Evolutionary conservation across 139 green algal species (phyloP), one percentile per base, ranked within the genome.

Genomic region (Diplosphaera chodatii): DNA sequence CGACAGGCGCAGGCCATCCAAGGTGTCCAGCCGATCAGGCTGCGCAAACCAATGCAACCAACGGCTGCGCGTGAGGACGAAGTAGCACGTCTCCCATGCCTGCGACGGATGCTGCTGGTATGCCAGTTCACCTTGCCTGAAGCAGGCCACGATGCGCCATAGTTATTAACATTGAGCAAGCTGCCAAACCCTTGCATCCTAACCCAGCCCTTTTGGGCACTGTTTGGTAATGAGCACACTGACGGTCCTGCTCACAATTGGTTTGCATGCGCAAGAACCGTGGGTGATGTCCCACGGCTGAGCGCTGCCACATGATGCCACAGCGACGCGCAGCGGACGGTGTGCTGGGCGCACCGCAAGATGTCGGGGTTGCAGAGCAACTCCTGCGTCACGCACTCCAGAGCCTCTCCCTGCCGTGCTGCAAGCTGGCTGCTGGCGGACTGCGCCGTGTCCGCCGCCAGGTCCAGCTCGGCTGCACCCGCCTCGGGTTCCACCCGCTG

Each of bases 361-460:
- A 91, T 92, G 66, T 94, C 87, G 4, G 83, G 80, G 67, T 79
- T 89, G 67, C 71, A 83, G 64, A 90, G 82, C 62, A 93, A 81
- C 74, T 93, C 85, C 34, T 81, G 66, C 15, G 71, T 81, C 1
- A 88, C 79, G 6, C 63, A 32, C 29, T 83, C 77, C 55, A 93
- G 64, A 0, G 72, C 73, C 34, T 89, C 74, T 2, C 76, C 69
- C 74, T 94, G 88, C 22, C 82, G 78, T 22, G 64, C 71, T 0
- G 83, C 84, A 23, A 93, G 78, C 48, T 23, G 16, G 16, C 16
- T 27, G 48, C 16, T 27, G 48, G 48, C 48, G 18, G 70, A 62
- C 37, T 80, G 68, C 4, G 76, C 84, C 34, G 76, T 81, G 20
- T 73, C 62, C 10, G 55, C 71, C 40, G 68, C 69, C 13, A 68